Evolutionary conservation across 371 early-diverging fungal genomes (phyloP), one percentile per base, ranked within the genome.

Genomic region (Thermomucor indicae-seudaticae): DNA sequence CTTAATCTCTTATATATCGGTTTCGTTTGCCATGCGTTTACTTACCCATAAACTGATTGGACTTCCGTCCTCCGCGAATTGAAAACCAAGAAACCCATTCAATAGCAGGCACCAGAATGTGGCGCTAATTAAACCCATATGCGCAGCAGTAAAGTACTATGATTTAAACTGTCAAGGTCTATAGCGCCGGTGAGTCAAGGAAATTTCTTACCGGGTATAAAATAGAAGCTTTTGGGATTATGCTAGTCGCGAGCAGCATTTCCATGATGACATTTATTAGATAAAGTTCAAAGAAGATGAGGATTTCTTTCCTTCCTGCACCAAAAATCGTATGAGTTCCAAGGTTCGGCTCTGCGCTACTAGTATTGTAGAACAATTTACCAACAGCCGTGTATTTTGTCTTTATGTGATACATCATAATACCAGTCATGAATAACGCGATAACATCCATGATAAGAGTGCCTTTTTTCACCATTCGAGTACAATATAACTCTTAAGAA

Each of bases 371-470:
- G 55, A n/a, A n/a, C n/a, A n/a, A n/a, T n/a, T 63, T 70, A 81
- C 93, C 94, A 23, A 94, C 91, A 11, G 95, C 95, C 12, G 93
- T 94, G 71, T 91, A 92, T 73, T 94, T 94, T 14, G 84, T 78
- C 58, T 86, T 88, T 54, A 94, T 85, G 64, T 93, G 90, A 60
- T 83, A 88, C 43, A 93, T 90, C 94, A 94, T 94, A 53, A 92
- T 86, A 43, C 75, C 64, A 6, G 93, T 88, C 94, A 94, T 94
- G 46, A 86, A 58, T 31, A 94, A 65, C 10, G 94, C 87, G 20
- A 88, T 70, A 16, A 92, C 49, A 52, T 90, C 78, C 51, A 92
- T 85, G 35, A 91, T 84, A 8, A 93, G 58, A 35, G 88, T 80
- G 2, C 85, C 81, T 79, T 44, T n/a, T 10, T 11, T 2, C 4